Conservation (phyloP, 805 yeast genomes). For the Kodamaea jinghongensis region DNA sequence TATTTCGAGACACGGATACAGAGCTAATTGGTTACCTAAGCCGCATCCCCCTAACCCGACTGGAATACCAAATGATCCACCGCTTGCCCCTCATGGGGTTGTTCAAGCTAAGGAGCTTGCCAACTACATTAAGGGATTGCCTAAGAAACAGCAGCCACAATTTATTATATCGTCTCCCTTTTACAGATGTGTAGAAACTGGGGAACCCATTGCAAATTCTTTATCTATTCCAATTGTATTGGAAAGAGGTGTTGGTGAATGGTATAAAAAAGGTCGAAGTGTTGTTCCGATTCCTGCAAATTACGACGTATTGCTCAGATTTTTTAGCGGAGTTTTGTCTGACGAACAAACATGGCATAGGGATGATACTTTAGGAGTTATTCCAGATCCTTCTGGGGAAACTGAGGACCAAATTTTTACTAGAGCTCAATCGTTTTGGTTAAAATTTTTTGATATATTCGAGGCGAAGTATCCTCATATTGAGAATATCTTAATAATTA, state of each 20-base stretch:
- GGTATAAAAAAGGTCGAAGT: conserved; percentile 74
- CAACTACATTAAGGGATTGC: conserved; percentile 43
- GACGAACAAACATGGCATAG: conserved; percentile 34
- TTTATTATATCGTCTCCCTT: conserved; percentile 79
- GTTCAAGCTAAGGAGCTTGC: conserved; percentile 85
- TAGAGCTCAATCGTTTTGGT: conserved; percentile 58
- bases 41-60: conserved; percentile 84
- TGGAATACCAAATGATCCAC: conserved; percentile 86
- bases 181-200: conserved; percentile 84
- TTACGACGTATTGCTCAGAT: conserved; percentile 43
- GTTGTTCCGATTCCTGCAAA: conserved; percentile 70
- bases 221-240: conserved; percentile 58
- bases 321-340: conserved; percentile 46
- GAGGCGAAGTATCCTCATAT: conserved; percentile 57
- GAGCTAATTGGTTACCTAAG: conserved; percentile 77
- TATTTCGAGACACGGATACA: conserved; percentile 82
- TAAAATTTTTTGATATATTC: conserved; percentile 53
- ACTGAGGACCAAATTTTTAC: conserved; percentile 63
- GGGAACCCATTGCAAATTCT: conserved; percentile 61
- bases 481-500: conserved; percentile 65
- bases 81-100: conserved; percentile 82
- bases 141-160: conserved; percentile 59
- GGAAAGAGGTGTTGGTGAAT: conserved; percentile 89
- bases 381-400: conserved; percentile 73
- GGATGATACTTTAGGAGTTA: conserved; percentile 53